Percentiles rank a stretch among this genome's conserved stretches.
Evolutionary conservation across 495 filamentous ascomycete genomes (phyloP).

Genomic region (Penicillium salamii): DNA sequence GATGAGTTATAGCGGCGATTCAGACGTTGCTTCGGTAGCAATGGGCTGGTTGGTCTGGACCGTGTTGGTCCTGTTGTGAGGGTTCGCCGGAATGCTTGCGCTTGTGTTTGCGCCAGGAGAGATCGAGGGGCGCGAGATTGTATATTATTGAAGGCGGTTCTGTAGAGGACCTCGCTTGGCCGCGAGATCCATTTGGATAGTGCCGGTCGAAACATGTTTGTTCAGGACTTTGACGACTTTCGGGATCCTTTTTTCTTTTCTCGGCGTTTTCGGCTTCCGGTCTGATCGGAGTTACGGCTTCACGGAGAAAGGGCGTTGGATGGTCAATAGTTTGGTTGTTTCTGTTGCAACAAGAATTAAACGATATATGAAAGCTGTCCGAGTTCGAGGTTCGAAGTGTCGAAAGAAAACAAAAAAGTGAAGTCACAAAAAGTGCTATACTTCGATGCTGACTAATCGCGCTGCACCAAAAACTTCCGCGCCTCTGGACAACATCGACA

Average conservation of each 20-base stretch:
- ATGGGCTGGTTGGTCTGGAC: background rate
- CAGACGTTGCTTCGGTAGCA: constrained; percentile 9
- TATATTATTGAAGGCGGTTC: background rate
- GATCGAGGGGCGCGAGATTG: constrained; percentile 1
- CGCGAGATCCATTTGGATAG: constrained; percentile 26
- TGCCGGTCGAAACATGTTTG: constrained; percentile 5
- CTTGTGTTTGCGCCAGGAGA: background rate
- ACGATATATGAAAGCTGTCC: too few relatives aligned
- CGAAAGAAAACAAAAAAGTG: too few relatives aligned
- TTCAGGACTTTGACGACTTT: background rate
- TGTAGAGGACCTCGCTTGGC: constrained; percentile 13
- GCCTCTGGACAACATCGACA: constrained; percentile 2
- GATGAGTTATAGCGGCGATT: constrained; percentile 29
- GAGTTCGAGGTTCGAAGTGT: too few relatives aligned
- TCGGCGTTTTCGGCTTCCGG: constrained; percentile 13
- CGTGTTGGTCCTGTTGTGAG: constrained; percentile 2
- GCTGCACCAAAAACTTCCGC: constrained; percentile 23
- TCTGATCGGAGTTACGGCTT: constrained; percentile 9
- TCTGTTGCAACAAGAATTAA: too few relatives aligned
- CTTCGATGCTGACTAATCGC: constrained; percentile 15
- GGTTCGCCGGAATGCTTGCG: constrained; percentile 6
- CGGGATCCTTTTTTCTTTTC: constrained; percentile 8
- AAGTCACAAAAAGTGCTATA: too few relatives aligned
- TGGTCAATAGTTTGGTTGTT: too few relatives aligned
- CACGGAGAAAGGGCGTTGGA: background rate